These are phyloP conservation scores for Aphanoascus verrucosus DNA, from an alignment of 2,329 filamentous ascomycete species.

Conservation along the genomic window DNA sequence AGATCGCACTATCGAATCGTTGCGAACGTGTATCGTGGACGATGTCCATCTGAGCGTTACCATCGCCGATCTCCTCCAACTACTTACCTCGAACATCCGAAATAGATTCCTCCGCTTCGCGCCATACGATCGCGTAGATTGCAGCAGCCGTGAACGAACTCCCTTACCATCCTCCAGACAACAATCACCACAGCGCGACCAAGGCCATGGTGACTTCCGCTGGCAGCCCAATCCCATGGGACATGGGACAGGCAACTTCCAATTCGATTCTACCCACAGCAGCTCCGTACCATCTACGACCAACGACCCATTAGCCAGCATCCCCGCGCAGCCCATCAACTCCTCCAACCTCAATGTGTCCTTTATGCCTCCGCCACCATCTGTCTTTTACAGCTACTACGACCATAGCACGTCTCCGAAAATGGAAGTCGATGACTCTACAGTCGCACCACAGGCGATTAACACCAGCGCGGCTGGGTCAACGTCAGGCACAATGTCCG, in stretches of 20 bases:
- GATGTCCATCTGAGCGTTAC: slow-evolving; percentile 55
- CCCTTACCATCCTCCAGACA: slow-evolving; percentile 23
- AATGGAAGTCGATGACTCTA: slow-evolving; percentile 21
- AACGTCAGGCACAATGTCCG: slow-evolving; percentile 30
- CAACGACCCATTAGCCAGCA: slow-evolving; percentile 35
- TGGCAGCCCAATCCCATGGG: slow-evolving; percentile 6
- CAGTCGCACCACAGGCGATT: slow-evolving; percentile 23
- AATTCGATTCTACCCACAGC: slow-evolving; percentile 15
- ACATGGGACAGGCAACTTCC: slow-evolving; percentile 12
- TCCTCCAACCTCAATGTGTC: slow-evolving; percentile 37
- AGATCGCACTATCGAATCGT: slow-evolving; percentile 47
- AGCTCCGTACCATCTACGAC: slow-evolving; percentile 24
- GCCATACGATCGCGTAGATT: slow-evolving; percentile 40
- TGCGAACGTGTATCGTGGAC: slow-evolving; percentile 52
- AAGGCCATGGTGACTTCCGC: slow-evolving; percentile 10
- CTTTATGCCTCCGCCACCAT: slow-evolving; percentile 39
- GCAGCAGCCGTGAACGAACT: slow-evolving; percentile 30
- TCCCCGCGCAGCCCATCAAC: slow-evolving; percentile 37
- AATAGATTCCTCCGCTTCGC: slow-evolving; percentile 49
- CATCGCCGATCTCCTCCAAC: slow-evolving; percentile 51
- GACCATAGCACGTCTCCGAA: slow-evolving; percentile 28
- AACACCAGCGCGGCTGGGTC: slow-evolving; percentile 15
- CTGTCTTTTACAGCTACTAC: slow-evolving; percentile 38
- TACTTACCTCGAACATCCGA: slow-evolving; percentile 48
- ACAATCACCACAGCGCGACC: slow-evolving; percentile 13